Conservation (phyloP, 441 rosid genomes). For the Adansonia gregorii region DNA sequence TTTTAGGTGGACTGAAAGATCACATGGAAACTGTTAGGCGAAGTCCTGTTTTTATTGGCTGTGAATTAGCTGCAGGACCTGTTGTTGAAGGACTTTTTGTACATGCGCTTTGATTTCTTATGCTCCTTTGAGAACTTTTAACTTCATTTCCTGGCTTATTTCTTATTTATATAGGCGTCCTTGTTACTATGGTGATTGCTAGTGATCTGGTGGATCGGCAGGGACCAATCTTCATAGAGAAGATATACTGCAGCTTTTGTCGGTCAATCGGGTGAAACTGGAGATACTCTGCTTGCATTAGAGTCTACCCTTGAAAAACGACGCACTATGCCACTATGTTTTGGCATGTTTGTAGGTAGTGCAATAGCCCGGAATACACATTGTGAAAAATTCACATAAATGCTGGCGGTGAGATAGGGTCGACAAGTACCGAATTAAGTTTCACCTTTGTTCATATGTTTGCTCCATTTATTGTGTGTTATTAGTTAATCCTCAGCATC, state of each 20-base stretch:
- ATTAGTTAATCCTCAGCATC: conserved; percentile 18
- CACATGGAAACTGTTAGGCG: conserved; percentile 83
- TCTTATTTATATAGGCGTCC: conserved; percentile 54
- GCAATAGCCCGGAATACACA: conserved; percentile 87
- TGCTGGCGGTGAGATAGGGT: conserved; percentile 96
- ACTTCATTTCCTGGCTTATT: conserved; percentile 18
- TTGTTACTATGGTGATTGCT: conserved; percentile 94
- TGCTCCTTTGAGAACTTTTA: conserved; percentile 1
- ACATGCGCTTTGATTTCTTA: conserved; percentile 25
- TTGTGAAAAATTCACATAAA: conserved; percentile 89
- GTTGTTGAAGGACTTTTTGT: conserved; percentile 91
- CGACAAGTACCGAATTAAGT: conserved; percentile 89
- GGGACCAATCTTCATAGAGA: conserved; percentile 89
- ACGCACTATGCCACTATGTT: conserved; percentile 65
- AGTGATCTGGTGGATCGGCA: conserved; percentile 88
- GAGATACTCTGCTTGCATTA: conserved; percentile 81
- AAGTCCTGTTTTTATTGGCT: conserved; percentile 77
- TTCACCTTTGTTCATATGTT: not conserved
- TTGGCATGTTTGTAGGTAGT: conserved; percentile 93
- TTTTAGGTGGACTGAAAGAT: conserved; percentile 91
- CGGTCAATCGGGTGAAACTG: conserved; percentile 98
- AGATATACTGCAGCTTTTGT: conserved; percentile 92
- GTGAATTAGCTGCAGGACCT: conserved; percentile 89
- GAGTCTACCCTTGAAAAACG: conserved; percentile 75
- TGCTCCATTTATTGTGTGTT: conserved; percentile 19